Conservation (phyloP, 2,329 filamentous ascomycete genomes). For the Cytospora leucostoma region DNA sequence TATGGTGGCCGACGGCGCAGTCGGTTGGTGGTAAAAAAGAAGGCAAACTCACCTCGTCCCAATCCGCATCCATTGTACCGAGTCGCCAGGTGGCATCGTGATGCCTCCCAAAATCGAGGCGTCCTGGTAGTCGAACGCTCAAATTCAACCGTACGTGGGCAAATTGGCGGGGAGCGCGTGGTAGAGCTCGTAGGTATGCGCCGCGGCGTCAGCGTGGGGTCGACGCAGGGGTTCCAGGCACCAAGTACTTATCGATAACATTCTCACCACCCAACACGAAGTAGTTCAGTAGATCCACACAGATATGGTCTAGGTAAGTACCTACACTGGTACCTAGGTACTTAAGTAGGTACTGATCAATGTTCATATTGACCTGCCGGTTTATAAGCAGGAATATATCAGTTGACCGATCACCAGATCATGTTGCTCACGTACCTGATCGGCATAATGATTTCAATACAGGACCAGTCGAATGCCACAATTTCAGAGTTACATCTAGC, state of each 20-base stretch:
- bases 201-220: conserved; percentile 20
- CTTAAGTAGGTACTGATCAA: too few species aligned
- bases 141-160: conserved; percentile 1
- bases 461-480: too few species aligned
- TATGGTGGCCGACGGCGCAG: conserved; percentile 7
- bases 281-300: too few species aligned
- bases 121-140: background rate
- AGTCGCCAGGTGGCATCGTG: conserved; percentile 29
- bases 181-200: background rate
- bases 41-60: conserved; percentile 60
- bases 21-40: conserved; percentile 16
- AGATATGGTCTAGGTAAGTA: too few species aligned
- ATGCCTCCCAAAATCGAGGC: conserved; percentile 5
- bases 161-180: background rate
- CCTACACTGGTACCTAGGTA: too few species aligned
- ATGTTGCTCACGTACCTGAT: too few species aligned
- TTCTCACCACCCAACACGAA: background rate
- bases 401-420: too few species aligned
- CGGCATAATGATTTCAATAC: too few species aligned
- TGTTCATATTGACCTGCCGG: too few species aligned
- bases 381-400: too few species aligned
- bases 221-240: conserved; percentile 3
- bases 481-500: too few species aligned
- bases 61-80: conserved; percentile 62
- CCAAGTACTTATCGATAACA: conserved; percentile 16